Evolutionary conservation across 2,329 filamentous ascomycete species (phyloP), one percentile per base, ranked within the genome.

Genomic region (Cordyceps militaris): DNA sequence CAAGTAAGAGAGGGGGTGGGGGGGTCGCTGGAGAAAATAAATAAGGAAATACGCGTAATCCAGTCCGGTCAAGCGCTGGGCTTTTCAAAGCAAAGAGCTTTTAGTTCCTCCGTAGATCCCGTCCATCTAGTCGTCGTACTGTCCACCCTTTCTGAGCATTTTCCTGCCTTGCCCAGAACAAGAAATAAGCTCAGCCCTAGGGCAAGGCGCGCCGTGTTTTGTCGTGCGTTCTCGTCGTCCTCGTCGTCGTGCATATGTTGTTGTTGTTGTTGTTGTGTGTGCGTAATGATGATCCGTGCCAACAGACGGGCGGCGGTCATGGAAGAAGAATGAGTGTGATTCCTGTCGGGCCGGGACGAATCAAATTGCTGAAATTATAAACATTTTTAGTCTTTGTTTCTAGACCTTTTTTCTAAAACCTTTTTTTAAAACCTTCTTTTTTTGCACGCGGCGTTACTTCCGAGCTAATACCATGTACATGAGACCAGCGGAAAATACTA

Each of bases 171-270:
- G 14, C 38, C 24, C 24, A 21, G 36, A 30, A 43, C 24, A 46
- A 54, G 40, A 36, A 54, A 54, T 54, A 54, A 54, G 51, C 51
- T 54, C 51, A 54, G 51, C 51, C 51, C 51, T 54, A 54, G 42
- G 51, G 36, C 28, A 54, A 54, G n/a, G 38, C 38, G 38, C 32
- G 19, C 9, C n/a, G n/a, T n/a, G 24, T n/a, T 28, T 26, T 24
- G 2, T 11, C 3, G 13, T 14, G 26, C 24, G 13, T 14, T 4
- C 40, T 34, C 10, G 3, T 34, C 11, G 34, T 38, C 32, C 32
- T 10, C 3, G 32, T 36, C 32, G 16, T 36, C 32, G 16, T 8
- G 11, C 11, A 32, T 32, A 32, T 32, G 28, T 32, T n/a, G n/a
- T n/a, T n/a, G n/a, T n/a, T n/a, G n/a, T n/a, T n/a, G n/a, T n/a